These are phyloP conservation scores for Aspergillus ochraceoroseus DNA, from an alignment of 2,329 filamentous ascomycete species.

Conservation along the genomic window DNA sequence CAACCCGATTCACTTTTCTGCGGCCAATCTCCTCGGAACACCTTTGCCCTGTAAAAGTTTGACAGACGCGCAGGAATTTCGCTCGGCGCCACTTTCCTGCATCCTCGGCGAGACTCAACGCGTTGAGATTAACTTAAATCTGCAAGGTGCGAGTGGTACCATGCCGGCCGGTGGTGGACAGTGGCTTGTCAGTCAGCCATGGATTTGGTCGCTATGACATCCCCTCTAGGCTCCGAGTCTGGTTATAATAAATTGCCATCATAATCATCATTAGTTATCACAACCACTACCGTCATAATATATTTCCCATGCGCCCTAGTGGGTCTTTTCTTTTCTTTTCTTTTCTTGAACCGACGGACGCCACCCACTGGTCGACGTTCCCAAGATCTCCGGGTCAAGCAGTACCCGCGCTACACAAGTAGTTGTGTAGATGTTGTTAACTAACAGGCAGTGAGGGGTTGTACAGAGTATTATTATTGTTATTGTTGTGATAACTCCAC, in stretches of 20 bases:
- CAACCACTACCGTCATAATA: too few species aligned
- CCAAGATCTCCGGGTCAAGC: too few species aligned
- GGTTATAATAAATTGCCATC: conserved; percentile 2
- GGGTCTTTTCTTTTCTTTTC: too few species aligned
- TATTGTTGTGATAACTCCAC: too few species aligned
- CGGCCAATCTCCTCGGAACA: conserved; percentile 6
- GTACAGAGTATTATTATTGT: too few species aligned
- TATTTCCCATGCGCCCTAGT: too few species aligned
- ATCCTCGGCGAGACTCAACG: conserved; percentile 1
- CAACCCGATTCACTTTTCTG: conserved; percentile 1
- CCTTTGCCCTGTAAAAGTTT: conserved; percentile 10
- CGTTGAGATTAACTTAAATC: conserved; percentile 12
- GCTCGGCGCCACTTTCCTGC: conserved; percentile 15
- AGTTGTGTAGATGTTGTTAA: too few species aligned
- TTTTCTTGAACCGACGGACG: too few species aligned
- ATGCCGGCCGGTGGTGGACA: background rate
- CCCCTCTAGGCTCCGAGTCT: conserved; percentile 1
- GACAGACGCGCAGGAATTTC: conserved; percentile 12
- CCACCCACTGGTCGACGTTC: too few species aligned
- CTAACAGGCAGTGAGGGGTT: too few species aligned
- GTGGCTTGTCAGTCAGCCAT: conserved; percentile 6
- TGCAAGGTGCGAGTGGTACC: conserved; percentile 8
- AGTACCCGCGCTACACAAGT: too few species aligned
- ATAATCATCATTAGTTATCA: too few species aligned
- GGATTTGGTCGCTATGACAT: conserved; percentile 7